A percentile compares a stretch with the other conserved stretches of the same genome.
Evolutionary conservation across 257 asterid genomes (phyloP).

Genomic region (Mentha longifolia): DNA sequence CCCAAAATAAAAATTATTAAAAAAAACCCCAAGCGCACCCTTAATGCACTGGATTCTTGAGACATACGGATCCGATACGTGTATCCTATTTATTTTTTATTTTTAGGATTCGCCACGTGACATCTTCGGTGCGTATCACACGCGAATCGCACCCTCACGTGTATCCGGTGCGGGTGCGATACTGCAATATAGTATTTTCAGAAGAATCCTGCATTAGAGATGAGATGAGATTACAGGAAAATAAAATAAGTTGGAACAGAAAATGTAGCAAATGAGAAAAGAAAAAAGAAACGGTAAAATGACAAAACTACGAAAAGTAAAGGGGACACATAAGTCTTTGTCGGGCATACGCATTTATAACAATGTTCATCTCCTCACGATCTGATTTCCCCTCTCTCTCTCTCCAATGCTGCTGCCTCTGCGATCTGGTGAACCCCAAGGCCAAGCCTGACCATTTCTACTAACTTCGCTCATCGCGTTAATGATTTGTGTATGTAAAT

Average conservation of each 20-base stretch:
- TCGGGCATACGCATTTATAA: not conserved
- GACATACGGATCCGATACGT: too few relatives aligned
- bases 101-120: too few relatives aligned
- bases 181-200: too few relatives aligned
- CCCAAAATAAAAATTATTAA: too few relatives aligned
- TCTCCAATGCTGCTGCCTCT: not conserved
- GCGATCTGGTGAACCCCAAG: conserved; percentile 5
- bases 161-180: too few relatives aligned
- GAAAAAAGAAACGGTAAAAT: not conserved
- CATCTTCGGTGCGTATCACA: too few relatives aligned
- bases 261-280: not conserved
- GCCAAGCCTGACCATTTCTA: not conserved
- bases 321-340: not conserved
- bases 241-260: not conserved
- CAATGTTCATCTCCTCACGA: too few relatives aligned
- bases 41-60: too few relatives aligned
- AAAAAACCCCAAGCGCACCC: too few relatives aligned
- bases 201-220: too few relatives aligned
- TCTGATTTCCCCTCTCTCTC: not conserved
- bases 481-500: not conserved
- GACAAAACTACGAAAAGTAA: conserved; percentile 3
- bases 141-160: too few relatives aligned
- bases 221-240: not conserved
- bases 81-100: too few relatives aligned
- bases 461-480: not conserved